These are phyloP conservation scores for Silene conica DNA, from an alignment of 148 eudicot species.

Conservation along the genomic window DNA sequence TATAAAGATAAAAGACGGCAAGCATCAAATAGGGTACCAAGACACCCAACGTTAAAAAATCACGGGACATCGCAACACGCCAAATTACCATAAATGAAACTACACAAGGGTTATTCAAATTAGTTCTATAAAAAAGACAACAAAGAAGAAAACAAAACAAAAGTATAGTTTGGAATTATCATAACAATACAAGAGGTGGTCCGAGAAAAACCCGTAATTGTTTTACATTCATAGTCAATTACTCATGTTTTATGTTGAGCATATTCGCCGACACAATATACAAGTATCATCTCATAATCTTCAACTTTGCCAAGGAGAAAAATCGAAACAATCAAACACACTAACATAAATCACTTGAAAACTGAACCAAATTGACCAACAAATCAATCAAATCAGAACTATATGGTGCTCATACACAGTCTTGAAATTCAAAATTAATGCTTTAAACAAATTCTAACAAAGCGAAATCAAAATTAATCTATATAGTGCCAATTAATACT, in stretches of 20 bases:
- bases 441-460: neutral
- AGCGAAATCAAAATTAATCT: neutral
- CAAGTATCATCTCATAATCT: neutral
- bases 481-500: neutral
- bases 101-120: neutral
- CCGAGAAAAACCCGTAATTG: conserved; percentile 6
- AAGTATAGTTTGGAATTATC: conserved; percentile 16
- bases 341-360: neutral
- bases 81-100: conserved; percentile 8
- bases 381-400: neutral
- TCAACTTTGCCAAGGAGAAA: neutral
- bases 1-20: neutral
- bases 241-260: neutral
- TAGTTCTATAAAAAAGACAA: neutral
- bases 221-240: conserved; percentile 1
- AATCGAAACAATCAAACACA: neutral
- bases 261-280: conserved; percentile 9
- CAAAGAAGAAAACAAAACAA: conserved; percentile 6
- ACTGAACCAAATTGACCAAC: neutral
- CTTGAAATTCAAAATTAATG: neutral
- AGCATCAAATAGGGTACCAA: neutral
- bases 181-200: conserved; percentile 15
- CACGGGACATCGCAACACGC: conserved; percentile 6
- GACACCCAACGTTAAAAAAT: neutral
- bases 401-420: no score